A percentile compares a stretch with the other conserved stretches of the same genome.
Conservation (phyloP, 2,329 filamentous ascomycete species). For the Scytalidium lignicola region DNA sequence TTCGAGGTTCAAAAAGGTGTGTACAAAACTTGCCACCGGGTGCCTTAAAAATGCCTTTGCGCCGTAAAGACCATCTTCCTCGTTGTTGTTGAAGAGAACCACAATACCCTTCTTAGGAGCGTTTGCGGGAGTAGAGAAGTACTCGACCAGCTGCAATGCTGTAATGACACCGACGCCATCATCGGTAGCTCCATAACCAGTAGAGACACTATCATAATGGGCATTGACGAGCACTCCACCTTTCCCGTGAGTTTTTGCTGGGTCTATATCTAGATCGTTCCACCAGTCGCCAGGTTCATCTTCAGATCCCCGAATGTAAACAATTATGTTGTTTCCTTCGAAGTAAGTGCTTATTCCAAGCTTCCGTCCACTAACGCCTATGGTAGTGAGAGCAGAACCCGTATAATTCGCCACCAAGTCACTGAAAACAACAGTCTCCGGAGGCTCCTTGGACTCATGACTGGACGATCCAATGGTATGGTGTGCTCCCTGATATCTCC, state of each 20-base stretch:
- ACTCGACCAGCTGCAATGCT: slow-evolving; percentile 76
- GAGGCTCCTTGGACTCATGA: slow-evolving; percentile 7
- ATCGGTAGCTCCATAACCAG: slow-evolving; percentile 88
- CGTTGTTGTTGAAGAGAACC: slow-evolving; percentile 87
- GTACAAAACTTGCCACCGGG: slow-evolving; percentile 71
- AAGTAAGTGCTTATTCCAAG: slow-evolving; percentile 64
- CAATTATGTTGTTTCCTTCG: slow-evolving; percentile 85
- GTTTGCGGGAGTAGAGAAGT: slow-evolving; percentile 70
- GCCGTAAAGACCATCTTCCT: slow-evolving; percentile 89
- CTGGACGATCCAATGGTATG: slow-evolving; percentile 3
- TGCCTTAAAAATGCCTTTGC: slow-evolving; percentile 80
- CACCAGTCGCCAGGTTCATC: slow-evolving; percentile 73
- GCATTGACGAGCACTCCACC: slow-evolving; percentile 89
- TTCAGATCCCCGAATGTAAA: slow-evolving; percentile 80
- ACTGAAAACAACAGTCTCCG: slow-evolving; percentile 65
- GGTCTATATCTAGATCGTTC: slow-evolving; percentile 38
- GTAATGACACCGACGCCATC: slow-evolving; percentile 89
- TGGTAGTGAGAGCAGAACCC: slow-evolving; percentile 44
- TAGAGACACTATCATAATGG: slow-evolving; percentile 85
- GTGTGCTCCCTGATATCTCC: background rate
- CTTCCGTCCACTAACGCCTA: slow-evolving; percentile 26
- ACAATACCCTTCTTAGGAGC: slow-evolving; percentile 77
- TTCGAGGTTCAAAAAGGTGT: slow-evolving; percentile 91
- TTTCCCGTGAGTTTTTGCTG: slow-evolving; percentile 47
- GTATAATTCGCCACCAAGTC: slow-evolving; percentile 77